Evolutionary conservation across 441 rosid genomes (phyloP), one percentile per base, ranked within the genome.

Genomic region (Bocquillonia castaneifolia): DNA sequence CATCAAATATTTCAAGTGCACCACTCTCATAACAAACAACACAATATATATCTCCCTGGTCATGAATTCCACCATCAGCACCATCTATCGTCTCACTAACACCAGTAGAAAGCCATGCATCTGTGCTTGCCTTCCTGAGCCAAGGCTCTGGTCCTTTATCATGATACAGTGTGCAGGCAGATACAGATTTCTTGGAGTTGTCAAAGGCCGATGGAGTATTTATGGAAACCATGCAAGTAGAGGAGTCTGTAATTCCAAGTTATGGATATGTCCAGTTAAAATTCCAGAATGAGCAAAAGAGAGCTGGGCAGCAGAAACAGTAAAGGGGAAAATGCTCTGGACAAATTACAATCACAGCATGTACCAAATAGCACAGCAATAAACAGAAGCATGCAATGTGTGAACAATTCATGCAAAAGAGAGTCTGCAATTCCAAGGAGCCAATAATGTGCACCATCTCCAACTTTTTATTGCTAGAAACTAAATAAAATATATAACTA

Each of bases 41-140:
- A 81, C 97, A 88, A 63, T 88, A 94, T 77, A 86, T 82, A 80
- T 94, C 99, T 56, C 94, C 99, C 85, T 87, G 98, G 67, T 92
- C 98, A 54, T 81, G 91, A 36, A 82, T 56, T 63, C 87, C 96
- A 67, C 93, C 93, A 82, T 93, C 97, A 74, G 84, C 82, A 81
- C 96, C 82, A 67, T 89, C 97, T 80, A 87, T 80, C 72, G 92
- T 81, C 83, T 86, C 96, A 73, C 86, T 89, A 74, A 90, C 63
- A 34, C 98, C 98, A 29, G 96, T 85, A 42, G 92, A 86, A 80
- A 94, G 96, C 99, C 99, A 94, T 69, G 99, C 97, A 80, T 92
- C 98, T 26, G 93, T 82, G 77, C 92, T 94, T 63, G 97, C 85
- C 86, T 92, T 94, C 72, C 96, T 82, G 52, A 94, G 88, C 99